Evolutionary conservation across 305 asterid genomes (phyloP), one percentile per base, ranked within the genome.

Genomic region (Caryopteris hybrid): DNA sequence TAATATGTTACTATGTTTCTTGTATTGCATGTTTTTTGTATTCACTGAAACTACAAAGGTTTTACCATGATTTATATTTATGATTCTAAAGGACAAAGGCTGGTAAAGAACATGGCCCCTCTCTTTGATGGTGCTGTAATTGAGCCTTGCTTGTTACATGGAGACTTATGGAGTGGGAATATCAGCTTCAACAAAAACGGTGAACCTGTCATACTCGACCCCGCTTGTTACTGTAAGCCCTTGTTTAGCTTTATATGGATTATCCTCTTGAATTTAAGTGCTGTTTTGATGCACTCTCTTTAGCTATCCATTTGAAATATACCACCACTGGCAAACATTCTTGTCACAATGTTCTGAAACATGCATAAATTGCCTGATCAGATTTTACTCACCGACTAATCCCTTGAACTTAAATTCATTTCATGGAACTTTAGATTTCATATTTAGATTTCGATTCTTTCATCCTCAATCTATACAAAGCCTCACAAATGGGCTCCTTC

Each of bases 161-260:
- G 99, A 57, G 99, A 94, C 82, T 80, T 94, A 58, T 94, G 99
- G 99, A 94, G 99, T 72, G 99, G 99, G 59, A 94, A 94, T 71
- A 86, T 94, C 71, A 81, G 87, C 72, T 86, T 85, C 27, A 97
- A 91, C 85, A 87, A 82, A 70, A 82, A 79, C 22, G 96, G 98
- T 0, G 96, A 91, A 56, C 98, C 97, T 46, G 96, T 94, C 77
- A 91, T 94, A 61, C 96, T 94, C 25, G 99, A 94, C 79, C 99
- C 98, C 0, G 99, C 98, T 61, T 94, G 99, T 74, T 94, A 94
- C 83, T 91, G 99, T 91, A 80, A 84, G 91, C 76, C 70, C 55
- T 48, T 38, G 39, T 55, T 38, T 39, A 16, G 20, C 53, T 31
- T 52, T 39, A 34, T 36, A 18, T 14, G 12, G 58, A 34, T 58